Base-by-base conservation (phyloP, 495 filamentous ascomycete species). In the Thozetella sp. region DNA sequence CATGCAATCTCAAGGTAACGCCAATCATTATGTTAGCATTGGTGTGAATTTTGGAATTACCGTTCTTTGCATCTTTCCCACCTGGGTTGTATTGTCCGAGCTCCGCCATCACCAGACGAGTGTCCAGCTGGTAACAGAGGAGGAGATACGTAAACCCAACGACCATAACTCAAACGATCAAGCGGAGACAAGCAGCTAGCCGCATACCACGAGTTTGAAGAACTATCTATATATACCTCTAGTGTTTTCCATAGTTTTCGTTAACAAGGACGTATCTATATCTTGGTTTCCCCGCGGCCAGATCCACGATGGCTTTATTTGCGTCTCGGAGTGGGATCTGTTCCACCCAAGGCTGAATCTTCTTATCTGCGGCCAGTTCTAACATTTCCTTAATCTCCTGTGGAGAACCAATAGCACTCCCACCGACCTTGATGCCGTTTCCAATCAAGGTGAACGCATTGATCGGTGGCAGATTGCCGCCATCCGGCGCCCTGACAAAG, bases 341-440 rank as follows among this genome's bases (percentile, higher is more conserved):
- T 69, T 92, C 73, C 54, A 93, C 77, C 88, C 88, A 93, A 12
- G 89, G 79, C 64, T 88, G 79, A 40, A 95, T 77, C 10, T 80
- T 76, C 76, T 93, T 90, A 64, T 90, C 80, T 2, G 79, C 91
- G 15, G 89, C 90, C 60, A 95, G 73, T 50, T 82, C 60, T 68
- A 95, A 65, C 92, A 96, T 93, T 66, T 86, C 81, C 56, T 82
- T 70, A 62, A 93, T 91, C 76, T 93, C 87, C 46, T 68, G 71
- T 0, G 89, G 87, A 3, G 82, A 76, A 2, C 91, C 91, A 67
- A 93, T 92, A 62, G 79, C 72, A 26, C 82, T 87, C 2, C 91
- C 92, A 1, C 83, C 86, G 22, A 95, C 71, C 68, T 84, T 90
- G 20, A 83, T 72, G 1, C 84, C 84, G 68, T 87, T 91, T 53